Evolutionary conservation across 2,329 filamentous ascomycete species (phyloP).

Genomic region (Fusarium xylarioides): DNA sequence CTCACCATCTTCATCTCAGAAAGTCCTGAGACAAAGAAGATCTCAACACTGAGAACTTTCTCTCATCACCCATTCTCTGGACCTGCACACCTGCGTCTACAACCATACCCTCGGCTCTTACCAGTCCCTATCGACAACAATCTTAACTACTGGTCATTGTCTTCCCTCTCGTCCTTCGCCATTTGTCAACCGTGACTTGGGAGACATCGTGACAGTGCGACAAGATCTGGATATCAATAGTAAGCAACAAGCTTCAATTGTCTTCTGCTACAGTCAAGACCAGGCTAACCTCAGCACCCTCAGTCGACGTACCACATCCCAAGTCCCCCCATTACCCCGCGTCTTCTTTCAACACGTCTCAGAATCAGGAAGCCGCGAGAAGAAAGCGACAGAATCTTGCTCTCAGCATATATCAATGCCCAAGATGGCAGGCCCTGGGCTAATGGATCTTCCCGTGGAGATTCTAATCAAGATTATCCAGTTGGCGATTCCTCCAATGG

Average conservation of each 20-base stretch:
- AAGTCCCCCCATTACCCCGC: accelerated
- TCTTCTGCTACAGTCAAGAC: too few relatives aligned
- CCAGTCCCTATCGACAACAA: background rate
- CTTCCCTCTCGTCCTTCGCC: accelerated
- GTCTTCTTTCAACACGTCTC: too few relatives aligned
- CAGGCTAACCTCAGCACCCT: too few relatives aligned
- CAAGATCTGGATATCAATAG: background rate
- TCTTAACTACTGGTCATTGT: background rate
- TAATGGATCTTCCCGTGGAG: background rate
- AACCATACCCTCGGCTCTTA: accelerated
- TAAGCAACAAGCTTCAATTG: background rate
- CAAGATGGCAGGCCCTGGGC: background rate
- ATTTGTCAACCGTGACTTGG: accelerated
- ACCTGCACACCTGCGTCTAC: accelerated
- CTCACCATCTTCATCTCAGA: background rate
- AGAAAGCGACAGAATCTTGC: accelerated
- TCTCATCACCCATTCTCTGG: accelerated
- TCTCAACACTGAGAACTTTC: accelerated
- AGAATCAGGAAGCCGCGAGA: background rate
- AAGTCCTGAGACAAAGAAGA: accelerated
- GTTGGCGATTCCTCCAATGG: background rate
- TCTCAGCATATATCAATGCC: background rate
- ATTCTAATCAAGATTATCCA: background rate
- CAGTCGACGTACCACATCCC: accelerated
- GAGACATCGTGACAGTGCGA: accelerated